Evolutionary conservation across 352 stramenopile species (phyloP).

Genomic region (Phytophthora vignae): DNA sequence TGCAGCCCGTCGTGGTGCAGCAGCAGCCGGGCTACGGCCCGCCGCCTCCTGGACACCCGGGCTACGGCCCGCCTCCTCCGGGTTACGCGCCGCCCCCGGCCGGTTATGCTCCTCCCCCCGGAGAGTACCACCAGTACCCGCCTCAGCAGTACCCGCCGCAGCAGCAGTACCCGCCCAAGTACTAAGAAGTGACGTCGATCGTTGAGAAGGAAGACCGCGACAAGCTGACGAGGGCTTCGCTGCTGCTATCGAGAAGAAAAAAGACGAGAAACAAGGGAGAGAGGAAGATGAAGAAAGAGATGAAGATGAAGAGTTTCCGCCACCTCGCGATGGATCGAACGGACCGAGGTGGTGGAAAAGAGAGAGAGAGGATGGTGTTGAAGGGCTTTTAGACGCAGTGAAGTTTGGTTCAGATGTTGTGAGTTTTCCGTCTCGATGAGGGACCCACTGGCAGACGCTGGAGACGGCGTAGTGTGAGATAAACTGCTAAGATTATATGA

Average conservation of each 20-base stretch:
- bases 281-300: too few relatives aligned
- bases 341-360: conserved; percentile 16
- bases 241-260: not conserved
- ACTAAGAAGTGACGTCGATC: conserved; percentile 19
- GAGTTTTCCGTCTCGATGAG: not conserved
- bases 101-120: conserved; percentile 27
- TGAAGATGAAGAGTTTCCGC: too few relatives aligned
- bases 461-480: not conserved
- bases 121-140: conserved; percentile 63
- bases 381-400: conserved; percentile 15
- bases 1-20: conserved; percentile 78
- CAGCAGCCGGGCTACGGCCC: conserved; percentile 41
- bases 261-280: too few relatives aligned
- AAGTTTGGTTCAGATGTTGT: conserved; percentile 13
- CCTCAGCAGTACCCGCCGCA: conserved; percentile 37
- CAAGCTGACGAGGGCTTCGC: conserved; percentile 1
- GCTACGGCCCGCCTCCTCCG: conserved; percentile 36
- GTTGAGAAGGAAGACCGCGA: conserved; percentile 1
- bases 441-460: too few relatives aligned
- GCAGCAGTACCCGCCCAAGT: conserved; percentile 27
- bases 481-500: conserved; percentile 2
- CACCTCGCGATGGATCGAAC: conserved; percentile 40
- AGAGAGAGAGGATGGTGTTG: not conserved
- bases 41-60: conserved; percentile 39
- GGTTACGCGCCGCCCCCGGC: conserved; percentile 48